These are phyloP conservation scores for Raffaelea arxii DNA, from an alignment of 2,329 filamentous ascomycete genomes.

Conservation along the genomic window DNA sequence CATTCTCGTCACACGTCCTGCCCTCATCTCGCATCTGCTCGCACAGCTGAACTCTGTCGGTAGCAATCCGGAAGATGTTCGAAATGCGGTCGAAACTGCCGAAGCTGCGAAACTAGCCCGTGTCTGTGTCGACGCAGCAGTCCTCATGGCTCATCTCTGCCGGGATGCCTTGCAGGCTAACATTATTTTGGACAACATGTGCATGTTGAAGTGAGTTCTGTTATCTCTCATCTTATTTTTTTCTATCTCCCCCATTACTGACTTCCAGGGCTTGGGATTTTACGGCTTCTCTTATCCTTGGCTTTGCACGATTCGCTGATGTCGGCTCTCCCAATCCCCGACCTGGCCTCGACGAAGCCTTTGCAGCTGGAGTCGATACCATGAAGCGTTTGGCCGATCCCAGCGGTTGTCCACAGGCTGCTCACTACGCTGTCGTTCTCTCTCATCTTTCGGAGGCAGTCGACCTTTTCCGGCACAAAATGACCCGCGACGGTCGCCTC, in stretches of 20 bases:
- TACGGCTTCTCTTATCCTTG: background rate
- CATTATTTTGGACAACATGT: conserved; percentile 9
- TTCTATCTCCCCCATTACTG: background rate
- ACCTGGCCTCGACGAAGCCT: background rate
- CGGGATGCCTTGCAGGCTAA: conserved; percentile 8
- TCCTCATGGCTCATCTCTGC: conserved; percentile 12
- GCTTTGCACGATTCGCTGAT: background rate
- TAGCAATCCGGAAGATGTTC: background rate
- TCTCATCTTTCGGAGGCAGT: conserved; percentile 10
- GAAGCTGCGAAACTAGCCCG: conserved; percentile 8
- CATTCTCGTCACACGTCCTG: conserved; percentile 12
- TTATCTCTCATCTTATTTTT: background rate
- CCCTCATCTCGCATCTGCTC: conserved; percentile 11
- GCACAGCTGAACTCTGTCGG: conserved; percentile 1
- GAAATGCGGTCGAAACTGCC: background rate
- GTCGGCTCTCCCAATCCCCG: background rate
- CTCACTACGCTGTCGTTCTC: conserved; percentile 10
- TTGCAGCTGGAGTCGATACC: conserved; percentile 3
- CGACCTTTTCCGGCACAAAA: conserved; percentile 4
- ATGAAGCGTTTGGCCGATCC: conserved; percentile 8
- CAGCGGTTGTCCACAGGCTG: conserved; percentile 12
- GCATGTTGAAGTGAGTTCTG: background rate
- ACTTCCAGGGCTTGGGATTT: background rate
- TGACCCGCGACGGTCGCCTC: background rate
- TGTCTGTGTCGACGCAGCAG: conserved; percentile 11